These are phyloP conservation scores for Hydrangea macrophylla DNA, from an alignment of 148 eudicot species.

Conservation along the genomic window DNA sequence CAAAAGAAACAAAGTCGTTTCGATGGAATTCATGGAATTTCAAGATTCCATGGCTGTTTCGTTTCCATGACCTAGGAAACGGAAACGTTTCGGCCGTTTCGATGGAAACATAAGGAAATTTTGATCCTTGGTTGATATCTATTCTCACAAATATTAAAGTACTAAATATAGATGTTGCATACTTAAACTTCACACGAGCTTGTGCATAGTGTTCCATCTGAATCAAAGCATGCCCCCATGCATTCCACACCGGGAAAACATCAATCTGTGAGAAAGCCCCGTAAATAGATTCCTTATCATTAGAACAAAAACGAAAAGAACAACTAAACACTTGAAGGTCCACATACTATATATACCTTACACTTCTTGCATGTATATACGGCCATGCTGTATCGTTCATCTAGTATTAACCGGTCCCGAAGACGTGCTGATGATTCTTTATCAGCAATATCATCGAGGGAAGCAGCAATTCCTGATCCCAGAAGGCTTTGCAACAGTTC, in stretches of 20 bases:
- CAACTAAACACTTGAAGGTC: neutral
- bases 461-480: constrained; percentile 93
- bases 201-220: constrained; percentile 99
- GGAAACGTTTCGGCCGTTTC: too few relatives aligned
- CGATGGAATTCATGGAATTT: too few relatives aligned
- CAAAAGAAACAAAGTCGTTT: too few relatives aligned
- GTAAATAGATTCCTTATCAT: constrained; percentile 12
- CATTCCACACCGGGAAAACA: constrained; percentile 91
- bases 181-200: constrained; percentile 97
- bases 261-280: constrained; percentile 62
- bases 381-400: constrained; percentile 97
- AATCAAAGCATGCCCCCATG: constrained; percentile 99
- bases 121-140: too few relatives aligned
- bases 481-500: constrained; percentile 94
- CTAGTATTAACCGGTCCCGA: constrained; percentile 79
- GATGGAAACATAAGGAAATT: too few relatives aligned
- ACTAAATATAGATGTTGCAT: constrained; percentile 25
- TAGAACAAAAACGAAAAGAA: neutral
- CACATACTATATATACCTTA: constrained; percentile 46
- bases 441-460: constrained; percentile 96
- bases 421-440: constrained; percentile 82
- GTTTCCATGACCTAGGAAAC: too few relatives aligned
- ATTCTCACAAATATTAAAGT: neutral
- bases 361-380: constrained; percentile 97
- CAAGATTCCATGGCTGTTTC: too few relatives aligned